Conservation (phyloP, 371 early-diverging fungal species). For the Actinomortierella wolfii region DNA sequence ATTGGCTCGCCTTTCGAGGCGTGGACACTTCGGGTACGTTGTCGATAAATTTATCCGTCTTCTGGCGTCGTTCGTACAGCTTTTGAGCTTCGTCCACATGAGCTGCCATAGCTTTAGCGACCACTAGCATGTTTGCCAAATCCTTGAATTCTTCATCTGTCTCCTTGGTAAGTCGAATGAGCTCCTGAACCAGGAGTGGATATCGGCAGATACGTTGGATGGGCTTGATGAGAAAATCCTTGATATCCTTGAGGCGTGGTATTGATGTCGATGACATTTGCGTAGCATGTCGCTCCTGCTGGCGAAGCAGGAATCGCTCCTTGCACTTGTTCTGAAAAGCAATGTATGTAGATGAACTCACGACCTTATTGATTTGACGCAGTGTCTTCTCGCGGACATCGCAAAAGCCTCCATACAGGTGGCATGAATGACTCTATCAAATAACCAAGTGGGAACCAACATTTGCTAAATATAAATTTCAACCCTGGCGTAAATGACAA, state of each 20-base stretch:
- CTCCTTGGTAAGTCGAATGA: constrained; percentile 23
- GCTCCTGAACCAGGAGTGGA: constrained; percentile 76
- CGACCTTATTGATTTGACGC: constrained; percentile 14
- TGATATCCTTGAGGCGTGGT: constrained; percentile 14
- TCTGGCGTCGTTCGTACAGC: constrained; percentile 17
- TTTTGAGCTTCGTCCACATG: constrained; percentile 37
- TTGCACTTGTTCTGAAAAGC: constrained; percentile 23
- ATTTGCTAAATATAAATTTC: too few relatives aligned
- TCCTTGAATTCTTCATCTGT: constrained; percentile 23
- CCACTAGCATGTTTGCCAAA: constrained; percentile 11
- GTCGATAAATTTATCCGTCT: constrained; percentile 34
- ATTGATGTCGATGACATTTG: neutral
- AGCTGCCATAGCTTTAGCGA: constrained; percentile 20
- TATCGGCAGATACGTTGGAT: constrained; percentile 97
- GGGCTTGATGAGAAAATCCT: constrained; percentile 88
- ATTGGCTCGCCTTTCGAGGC: constrained; percentile 13
- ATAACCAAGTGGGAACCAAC: too few relatives aligned
- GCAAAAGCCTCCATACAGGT: constrained; percentile 23
- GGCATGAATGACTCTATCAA: constrained; percentile 15
- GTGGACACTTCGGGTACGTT: constrained; percentile 24
- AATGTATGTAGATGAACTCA: constrained; percentile 6
- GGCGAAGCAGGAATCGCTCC: constrained; percentile 17
- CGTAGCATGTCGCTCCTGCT: constrained; percentile 21
- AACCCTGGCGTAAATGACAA: too few relatives aligned
- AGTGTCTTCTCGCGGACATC: constrained; percentile 30